phyloP scores from a whole-genome alignment of 805 yeast species.

The Candida tibetensis region DNA sequence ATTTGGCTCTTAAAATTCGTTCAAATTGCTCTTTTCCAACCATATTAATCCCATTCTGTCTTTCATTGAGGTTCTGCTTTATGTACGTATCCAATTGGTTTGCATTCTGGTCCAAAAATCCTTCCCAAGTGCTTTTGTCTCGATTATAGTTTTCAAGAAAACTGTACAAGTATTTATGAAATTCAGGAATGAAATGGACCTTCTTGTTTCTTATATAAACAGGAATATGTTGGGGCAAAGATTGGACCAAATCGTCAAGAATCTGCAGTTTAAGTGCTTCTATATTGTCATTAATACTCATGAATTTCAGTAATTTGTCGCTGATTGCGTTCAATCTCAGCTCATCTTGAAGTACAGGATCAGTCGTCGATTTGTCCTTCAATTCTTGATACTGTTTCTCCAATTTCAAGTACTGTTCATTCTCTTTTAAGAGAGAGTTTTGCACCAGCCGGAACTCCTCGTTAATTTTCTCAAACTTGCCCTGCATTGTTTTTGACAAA shows the following conservation, averaged over 20 bases:
- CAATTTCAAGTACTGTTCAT: slow-evolving; percentile 10
- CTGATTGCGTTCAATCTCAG: slow-evolving; percentile 9
- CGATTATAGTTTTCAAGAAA: slow-evolving; percentile 29
- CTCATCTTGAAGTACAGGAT: not conserved
- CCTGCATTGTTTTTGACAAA: slow-evolving; percentile 11
- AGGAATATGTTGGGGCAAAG: slow-evolving; percentile 32
- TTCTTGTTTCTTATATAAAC: slow-evolving; percentile 30
- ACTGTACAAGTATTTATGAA: slow-evolving; percentile 31
- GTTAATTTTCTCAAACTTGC: slow-evolving; percentile 17
- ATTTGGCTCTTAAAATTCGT: slow-evolving; percentile 16
- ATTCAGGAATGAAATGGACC: slow-evolving; percentile 39
- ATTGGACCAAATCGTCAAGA: slow-evolving; percentile 16
- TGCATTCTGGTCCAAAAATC: slow-evolving; percentile 21
- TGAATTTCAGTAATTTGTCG: slow-evolving; percentile 11
- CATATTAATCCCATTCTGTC: slow-evolving; percentile 1
- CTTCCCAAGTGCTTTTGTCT: slow-evolving; percentile 20
- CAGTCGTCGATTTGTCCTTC: slow-evolving; percentile 2
- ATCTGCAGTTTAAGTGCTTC: slow-evolving; percentile 16
- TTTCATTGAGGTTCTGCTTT: slow-evolving; percentile 5
- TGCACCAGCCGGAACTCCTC: slow-evolving; percentile 9
- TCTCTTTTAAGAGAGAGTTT: slow-evolving; percentile 2
- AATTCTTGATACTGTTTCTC: slow-evolving; percentile 12
- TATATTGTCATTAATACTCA: slow-evolving; percentile 15
- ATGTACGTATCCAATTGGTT: slow-evolving; percentile 18
- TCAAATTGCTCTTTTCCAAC: slow-evolving; percentile 24